Base-by-base conservation (phyloP, 1,139 yeast species). In the Saccharomyces hybrid region DNA sequence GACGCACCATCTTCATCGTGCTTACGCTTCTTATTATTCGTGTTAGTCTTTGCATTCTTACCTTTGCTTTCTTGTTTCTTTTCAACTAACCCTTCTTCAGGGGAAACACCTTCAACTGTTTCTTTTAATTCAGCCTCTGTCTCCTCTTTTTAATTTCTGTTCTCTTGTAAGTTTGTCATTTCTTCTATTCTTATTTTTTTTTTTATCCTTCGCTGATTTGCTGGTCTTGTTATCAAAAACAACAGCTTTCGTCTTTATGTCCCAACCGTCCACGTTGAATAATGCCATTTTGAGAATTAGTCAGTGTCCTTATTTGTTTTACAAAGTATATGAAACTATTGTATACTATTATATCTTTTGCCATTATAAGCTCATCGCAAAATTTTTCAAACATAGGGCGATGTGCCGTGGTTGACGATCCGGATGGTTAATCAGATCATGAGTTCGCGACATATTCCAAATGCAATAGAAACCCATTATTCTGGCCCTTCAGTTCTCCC, bases 231-330 rank as follows among this genome's bases (percentile, higher is more conserved):
- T 75, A 16, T 80, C 82, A 47, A 74, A 67, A 1, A 77, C 82
- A 19, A 86, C 78, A 59, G 78, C 75, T 48, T 77, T 73, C 56
- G 76, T 72, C 61, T 84, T 81, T 57, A 88, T 70, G 59, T 84
- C 78, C 96, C 96, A 88, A 19, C 95, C 96, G 50, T 83, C 87
- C 16, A 86, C 90, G 68, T 85, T 79, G 67, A 88, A 88, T 62
- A 88, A 76, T 29, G 87, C 81, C 93, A 86, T 86, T 4, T 28
- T 24, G 8, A 12, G 16, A 48, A 24, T 44, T 24, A 11, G 27
- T 14, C 21, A 42, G 9, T 34, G 48, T 31, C 7, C 24, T 53
- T 27, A 28, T 49, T 16, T 14, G n/a, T 14, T 11, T 48, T 8
- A 14, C 28, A 50, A 24, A 34, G 26, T 44, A 41, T 21, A 14